Percentiles rank a stretch among this genome's conserved stretches.
Conservation (phyloP, 768 basidiomycete genomes). For the Suillus subluteus region DNA sequence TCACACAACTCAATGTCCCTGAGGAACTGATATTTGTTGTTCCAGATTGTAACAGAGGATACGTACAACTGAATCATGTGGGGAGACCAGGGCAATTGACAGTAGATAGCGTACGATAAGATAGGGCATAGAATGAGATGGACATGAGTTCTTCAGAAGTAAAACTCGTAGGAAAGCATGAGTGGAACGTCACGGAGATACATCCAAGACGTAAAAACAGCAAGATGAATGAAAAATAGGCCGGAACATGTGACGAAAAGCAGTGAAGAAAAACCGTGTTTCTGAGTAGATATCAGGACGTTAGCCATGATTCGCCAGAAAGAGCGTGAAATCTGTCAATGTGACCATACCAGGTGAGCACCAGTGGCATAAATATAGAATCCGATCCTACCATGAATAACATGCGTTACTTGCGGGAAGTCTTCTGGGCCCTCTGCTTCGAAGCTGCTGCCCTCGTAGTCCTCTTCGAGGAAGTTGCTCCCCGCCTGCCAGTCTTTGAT, state of each 20-base stretch:
- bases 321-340: conserved; percentile 6
- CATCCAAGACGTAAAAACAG: conserved; percentile 2
- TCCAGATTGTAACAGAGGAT: neutral
- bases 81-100: neutral
- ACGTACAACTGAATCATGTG: neutral
- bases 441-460: conserved; percentile 4
- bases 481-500: neutral
- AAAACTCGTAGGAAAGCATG: conserved; percentile 9
- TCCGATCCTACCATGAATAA: conserved; percentile 11
- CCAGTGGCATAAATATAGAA: neutral
- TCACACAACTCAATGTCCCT: conserved; percentile 3
- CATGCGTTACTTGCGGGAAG: conserved; percentile 9
- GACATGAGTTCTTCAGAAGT: neutral
- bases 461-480: neutral
- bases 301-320: conserved; percentile 10
- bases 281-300: conserved; percentile 9
- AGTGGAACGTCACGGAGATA: conserved; percentile 2
- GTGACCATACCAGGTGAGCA: conserved; percentile 5
- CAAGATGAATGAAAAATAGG: conserved; percentile 5
- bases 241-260: conserved; percentile 7
- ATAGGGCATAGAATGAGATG: neutral
- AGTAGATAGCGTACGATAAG: conserved; percentile 7
- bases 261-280: conserved; percentile 3
- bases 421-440: neutral
- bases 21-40: neutral